Conservation (phyloP, 2,329 filamentous ascomycete species). For the Aspergillus transmontanensis region DNA sequence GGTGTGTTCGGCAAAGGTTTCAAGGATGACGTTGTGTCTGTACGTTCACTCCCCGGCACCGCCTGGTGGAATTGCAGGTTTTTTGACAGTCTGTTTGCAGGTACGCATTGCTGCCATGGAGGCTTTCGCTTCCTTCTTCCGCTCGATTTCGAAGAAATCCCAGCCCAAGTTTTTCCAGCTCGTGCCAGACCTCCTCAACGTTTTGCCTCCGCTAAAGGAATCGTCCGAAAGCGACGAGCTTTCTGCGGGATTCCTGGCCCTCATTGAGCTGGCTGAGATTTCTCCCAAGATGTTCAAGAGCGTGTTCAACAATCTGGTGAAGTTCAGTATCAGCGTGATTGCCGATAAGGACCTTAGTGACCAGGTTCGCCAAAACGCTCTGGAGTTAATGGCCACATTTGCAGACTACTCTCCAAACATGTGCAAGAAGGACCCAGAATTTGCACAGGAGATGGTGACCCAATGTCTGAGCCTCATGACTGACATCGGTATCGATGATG, state of each 20-base stretch:
- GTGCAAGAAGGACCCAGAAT: constrained; percentile 91
- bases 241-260: constrained; percentile 81
- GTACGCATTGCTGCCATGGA: constrained; percentile 94
- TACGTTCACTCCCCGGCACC: constrained; percentile 44
- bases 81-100: constrained; percentile 44
- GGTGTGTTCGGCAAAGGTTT: constrained; percentile 90
- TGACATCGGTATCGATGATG: constrained; percentile 90
- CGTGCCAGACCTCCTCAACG: constrained; percentile 89
- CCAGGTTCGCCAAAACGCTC: constrained; percentile 86
- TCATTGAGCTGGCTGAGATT: constrained; percentile 94
- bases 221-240: constrained; percentile 87
- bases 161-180: constrained; percentile 86
- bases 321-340: constrained; percentile 90
- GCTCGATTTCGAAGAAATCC: constrained; percentile 82
- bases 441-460: constrained; percentile 95
- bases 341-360: constrained; percentile 94
- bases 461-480: constrained; percentile 98
- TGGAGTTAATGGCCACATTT: constrained; percentile 97
- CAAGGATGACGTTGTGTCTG: constrained; percentile 79
- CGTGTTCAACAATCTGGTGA: constrained; percentile 89
- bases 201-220: constrained; percentile 91
- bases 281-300: constrained; percentile 96
- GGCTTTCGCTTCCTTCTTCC: constrained; percentile 95
- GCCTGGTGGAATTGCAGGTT: neutral
- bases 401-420: constrained; percentile 91